phyloP scores from a whole-genome alignment of 257 asterid species.

The Solanum boliviense region DNA sequence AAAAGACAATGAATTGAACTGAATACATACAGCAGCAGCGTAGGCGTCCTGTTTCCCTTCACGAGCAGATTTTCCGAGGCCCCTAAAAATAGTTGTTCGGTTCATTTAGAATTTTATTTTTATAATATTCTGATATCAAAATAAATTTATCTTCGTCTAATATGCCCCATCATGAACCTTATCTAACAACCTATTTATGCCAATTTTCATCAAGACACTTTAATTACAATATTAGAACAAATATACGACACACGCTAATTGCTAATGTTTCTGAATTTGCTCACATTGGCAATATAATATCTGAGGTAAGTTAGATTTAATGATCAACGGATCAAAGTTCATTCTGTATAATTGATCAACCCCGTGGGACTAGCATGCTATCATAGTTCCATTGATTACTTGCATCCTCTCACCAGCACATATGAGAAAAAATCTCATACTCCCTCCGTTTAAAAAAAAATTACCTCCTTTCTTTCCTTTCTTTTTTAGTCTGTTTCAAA shows the following conservation, averaged over 20 bases:
- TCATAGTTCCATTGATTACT: background rate
- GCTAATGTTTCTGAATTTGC: background rate
- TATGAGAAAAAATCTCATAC: background rate
- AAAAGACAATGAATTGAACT: background rate
- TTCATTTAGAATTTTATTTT: background rate
- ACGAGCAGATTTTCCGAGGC: slow-evolving; percentile 47
- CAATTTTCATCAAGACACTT: background rate
- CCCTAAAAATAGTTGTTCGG: slow-evolving; percentile 26
- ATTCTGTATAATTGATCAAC: background rate
- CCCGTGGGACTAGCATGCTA: background rate
- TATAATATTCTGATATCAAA: background rate
- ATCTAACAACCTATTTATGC: background rate
- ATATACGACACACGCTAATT: background rate
- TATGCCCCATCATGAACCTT: background rate
- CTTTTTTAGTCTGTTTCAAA: too few species aligned
- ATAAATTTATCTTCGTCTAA: background rate
- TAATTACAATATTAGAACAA: background rate
- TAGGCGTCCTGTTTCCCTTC: slow-evolving; percentile 62
- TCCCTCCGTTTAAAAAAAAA: too few species aligned
- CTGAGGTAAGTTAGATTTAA: background rate
- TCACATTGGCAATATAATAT: background rate
- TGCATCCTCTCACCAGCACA: background rate
- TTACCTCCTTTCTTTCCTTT: too few species aligned
- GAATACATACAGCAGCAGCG: slow-evolving; percentile 63
- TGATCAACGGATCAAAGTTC: background rate